A percentile compares a stretch with the other conserved stretches of the same genome.
Conservation (phyloP, 305 asterid species). For the Fraxinus angustifolia region DNA sequence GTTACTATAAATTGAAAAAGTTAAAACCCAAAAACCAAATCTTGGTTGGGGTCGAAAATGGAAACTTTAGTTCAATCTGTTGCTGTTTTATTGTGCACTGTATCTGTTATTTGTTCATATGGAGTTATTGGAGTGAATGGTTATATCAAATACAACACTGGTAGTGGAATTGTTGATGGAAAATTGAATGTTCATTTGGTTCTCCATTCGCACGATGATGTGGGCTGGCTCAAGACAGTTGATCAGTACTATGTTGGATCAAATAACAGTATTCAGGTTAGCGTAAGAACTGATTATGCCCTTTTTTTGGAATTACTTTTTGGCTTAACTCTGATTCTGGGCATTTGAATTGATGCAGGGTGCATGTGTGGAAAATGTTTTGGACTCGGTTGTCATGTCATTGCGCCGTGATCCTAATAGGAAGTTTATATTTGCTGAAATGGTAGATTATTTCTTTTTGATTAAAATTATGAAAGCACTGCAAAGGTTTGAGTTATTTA, state of each 20-base stretch:
- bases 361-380: conserved; percentile 72
- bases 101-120: conserved; percentile 25
- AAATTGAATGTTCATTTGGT: conserved; percentile 85
- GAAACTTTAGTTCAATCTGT: conserved; percentile 20
- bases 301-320: not conserved
- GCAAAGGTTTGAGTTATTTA: not conserved
- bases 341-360: conserved; percentile 45
- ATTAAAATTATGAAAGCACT: not conserved
- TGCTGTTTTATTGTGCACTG: conserved; percentile 32
- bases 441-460: not conserved
- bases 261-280: conserved; percentile 67
- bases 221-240: conserved; percentile 83
- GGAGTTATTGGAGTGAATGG: conserved; percentile 37
- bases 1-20: not conserved
- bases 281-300: not conserved
- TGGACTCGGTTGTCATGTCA: conserved; percentile 65
- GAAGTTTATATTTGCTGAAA: conserved; percentile 63
- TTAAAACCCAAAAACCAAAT: not conserved
- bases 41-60: conserved; percentile 30
- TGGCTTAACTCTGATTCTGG: not conserved
- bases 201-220: conserved; percentile 80
- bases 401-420: conserved; percentile 58
- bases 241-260: conserved; percentile 91
- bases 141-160: conserved; percentile 47
- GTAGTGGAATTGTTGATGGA: conserved; percentile 50